Percentiles rank a stretch among this genome's conserved stretches.
phyloP scores from a whole-genome alignment of 371 early-diverging fungal genomes.

The Circinella minor region DNA sequence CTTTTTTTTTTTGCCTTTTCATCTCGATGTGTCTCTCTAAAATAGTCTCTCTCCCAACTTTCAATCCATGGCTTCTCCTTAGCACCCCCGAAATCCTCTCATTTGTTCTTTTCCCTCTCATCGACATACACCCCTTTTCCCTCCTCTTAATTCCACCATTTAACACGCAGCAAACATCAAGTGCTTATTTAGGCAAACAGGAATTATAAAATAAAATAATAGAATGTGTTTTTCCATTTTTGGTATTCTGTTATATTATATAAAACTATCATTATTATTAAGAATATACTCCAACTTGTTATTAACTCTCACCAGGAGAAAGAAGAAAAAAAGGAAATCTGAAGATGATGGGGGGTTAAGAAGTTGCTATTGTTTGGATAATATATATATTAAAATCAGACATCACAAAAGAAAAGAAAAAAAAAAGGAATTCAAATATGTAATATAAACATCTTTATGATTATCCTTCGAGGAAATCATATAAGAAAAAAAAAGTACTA shows the following conservation, averaged over 20 bases:
- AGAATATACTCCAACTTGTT: not conserved
- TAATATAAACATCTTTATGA: not conserved
- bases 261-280: not conserved
- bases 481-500: not conserved
- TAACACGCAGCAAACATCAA: conserved; percentile 1
- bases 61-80: not conserved
- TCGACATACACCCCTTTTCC: not conserved
- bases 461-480: not conserved
- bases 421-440: not conserved
- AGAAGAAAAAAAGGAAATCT: not conserved
- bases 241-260: not conserved
- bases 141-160: not conserved
- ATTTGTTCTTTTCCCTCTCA: not conserved
- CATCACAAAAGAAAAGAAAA: not conserved
- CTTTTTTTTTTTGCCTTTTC: not conserved
- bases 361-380: no score
- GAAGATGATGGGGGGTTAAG: not conserved
- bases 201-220: not conserved
- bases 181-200: not conserved
- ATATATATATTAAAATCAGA: not conserved
- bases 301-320: conserved; percentile 4
- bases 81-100: not conserved
- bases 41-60: not conserved
- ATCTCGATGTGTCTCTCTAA: not conserved
- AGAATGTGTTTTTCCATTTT: conserved; percentile 1